Evolutionary conservation across 1,139 yeast species (phyloP).

Genomic region (Magnusiomyces sp.): DNA sequence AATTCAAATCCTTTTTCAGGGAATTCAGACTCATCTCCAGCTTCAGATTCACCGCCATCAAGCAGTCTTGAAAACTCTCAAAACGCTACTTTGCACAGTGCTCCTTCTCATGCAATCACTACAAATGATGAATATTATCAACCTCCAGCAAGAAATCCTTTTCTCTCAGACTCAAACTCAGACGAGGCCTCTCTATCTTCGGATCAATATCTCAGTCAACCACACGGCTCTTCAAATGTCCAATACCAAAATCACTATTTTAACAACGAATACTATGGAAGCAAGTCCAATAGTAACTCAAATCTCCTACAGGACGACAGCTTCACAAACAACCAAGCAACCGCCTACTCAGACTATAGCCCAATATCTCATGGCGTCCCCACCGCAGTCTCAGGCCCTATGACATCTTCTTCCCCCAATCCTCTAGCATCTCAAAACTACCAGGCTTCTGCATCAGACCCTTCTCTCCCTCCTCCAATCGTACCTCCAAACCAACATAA

Average conservation of each 20-base stretch:
- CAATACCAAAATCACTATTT: neutral
- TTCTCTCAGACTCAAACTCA: conserved; percentile 7
- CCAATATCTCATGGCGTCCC: neutral
- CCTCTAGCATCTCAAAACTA: neutral
- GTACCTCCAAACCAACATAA: neutral
- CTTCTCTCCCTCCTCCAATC: no score
- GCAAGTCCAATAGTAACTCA: conserved; percentile 2
- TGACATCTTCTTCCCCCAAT: neutral
- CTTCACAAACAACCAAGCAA: neutral
- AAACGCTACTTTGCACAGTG: neutral
- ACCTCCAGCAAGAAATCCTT: neutral
- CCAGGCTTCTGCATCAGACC: no score
- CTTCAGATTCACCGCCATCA: neutral
- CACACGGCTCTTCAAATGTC: conserved; percentile 2
- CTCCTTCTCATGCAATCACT: neutral
- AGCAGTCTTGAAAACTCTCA: neutral
- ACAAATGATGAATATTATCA: neutral
- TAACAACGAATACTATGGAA: neutral
- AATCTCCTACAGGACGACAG: conserved; percentile 1
- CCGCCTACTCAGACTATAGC: neutral
- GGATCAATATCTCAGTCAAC: conserved; percentile 10
- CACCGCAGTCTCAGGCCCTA: conserved; percentile 1
- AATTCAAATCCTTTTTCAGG: neutral
- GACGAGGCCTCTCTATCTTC: conserved; percentile 12
- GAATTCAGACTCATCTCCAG: neutral